Percentiles rank a stretch among this genome's conserved stretches.
These are phyloP conservation scores for Lachnum nothofagi DNA, from an alignment of 2,329 filamentous ascomycete species.

Conservation along the genomic window DNA sequence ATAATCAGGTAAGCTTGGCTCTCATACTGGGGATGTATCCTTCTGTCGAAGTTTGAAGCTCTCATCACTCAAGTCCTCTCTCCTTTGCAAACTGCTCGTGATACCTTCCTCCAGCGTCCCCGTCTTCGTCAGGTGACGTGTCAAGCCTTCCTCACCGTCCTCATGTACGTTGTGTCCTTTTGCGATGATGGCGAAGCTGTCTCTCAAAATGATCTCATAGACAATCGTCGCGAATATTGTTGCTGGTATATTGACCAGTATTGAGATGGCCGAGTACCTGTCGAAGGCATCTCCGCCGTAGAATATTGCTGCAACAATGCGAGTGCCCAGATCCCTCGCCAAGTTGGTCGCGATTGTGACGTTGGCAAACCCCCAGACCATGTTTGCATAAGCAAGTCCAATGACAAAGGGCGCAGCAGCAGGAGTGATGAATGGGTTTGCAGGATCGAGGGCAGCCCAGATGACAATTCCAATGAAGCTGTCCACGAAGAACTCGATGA, in stretches of 20 bases:
- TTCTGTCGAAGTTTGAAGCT: conserved; percentile 5
- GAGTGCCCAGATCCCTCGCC: conserved; percentile 53
- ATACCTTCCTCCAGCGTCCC: conserved; percentile 29
- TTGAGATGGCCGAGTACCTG: conserved; percentile 48
- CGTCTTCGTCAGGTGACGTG: conserved; percentile 38
- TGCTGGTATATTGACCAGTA: conserved; percentile 53
- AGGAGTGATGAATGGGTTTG: conserved; percentile 51
- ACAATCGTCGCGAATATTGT: conserved; percentile 50
- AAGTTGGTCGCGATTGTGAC: conserved; percentile 53
- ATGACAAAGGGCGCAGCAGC: conserved; percentile 48
- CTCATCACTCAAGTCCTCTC: conserved; percentile 8
- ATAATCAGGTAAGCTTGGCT: too few relatives aligned
- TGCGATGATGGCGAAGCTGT: conserved; percentile 47
- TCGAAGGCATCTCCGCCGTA: conserved; percentile 47
- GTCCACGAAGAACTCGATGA: conserved; percentile 56
- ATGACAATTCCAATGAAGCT: conserved; percentile 51
- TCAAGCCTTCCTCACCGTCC: conserved; percentile 46
- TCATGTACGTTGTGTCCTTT: conserved; percentile 46
- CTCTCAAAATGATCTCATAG: conserved; percentile 51
- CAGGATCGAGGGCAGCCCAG: conserved; percentile 53
- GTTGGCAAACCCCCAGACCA: conserved; percentile 50
- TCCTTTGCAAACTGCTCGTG: conserved; percentile 12
- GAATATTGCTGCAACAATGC: conserved; percentile 55
- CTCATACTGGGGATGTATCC: conserved; percentile 14
- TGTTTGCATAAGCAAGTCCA: conserved; percentile 46